Percentiles rank a stretch among this genome's conserved stretches.
phyloP scores from a whole-genome alignment of 179 eudicot species.

The Heliamphora pulchella region DNA sequence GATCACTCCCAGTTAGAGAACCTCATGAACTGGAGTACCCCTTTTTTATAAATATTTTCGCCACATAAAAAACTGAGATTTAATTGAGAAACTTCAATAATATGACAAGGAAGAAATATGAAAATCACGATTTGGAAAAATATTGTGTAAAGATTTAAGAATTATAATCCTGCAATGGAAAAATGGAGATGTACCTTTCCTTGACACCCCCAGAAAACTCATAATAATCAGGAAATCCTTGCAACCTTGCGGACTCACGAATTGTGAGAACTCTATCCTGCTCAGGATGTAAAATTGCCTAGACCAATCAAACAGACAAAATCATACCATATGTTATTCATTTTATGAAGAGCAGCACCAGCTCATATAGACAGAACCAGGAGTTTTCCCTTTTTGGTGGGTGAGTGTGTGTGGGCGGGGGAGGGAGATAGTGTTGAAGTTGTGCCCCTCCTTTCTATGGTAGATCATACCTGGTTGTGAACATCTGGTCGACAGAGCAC shows the following conservation, averaged over 20 bases:
- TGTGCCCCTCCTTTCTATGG: neutral
- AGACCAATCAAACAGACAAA: neutral
- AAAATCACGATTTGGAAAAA: neutral
- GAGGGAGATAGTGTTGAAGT: neutral
- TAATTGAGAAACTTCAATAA: too few relatives aligned
- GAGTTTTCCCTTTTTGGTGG: too few relatives aligned
- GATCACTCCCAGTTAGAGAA: too few relatives aligned
- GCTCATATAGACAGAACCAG: too few relatives aligned
- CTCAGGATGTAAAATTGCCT: slow-evolving; percentile 52
- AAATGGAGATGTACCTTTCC: slow-evolving; percentile 31
- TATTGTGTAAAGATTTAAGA: neutral
- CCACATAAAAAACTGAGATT: neutral
- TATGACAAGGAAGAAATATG: neutral
- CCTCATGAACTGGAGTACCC: too few relatives aligned
- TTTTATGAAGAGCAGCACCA: too few relatives aligned
- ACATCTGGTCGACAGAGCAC: slow-evolving; percentile 40
- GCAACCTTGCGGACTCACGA: slow-evolving; percentile 53
- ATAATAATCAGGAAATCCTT: slow-evolving; percentile 57
- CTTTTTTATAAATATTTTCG: too few relatives aligned
- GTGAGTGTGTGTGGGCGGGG: too few relatives aligned
- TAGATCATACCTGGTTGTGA: slow-evolving; percentile 37
- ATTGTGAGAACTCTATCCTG: slow-evolving; percentile 57
- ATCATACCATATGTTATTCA: too few relatives aligned
- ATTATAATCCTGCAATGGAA: neutral
- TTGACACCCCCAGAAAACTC: slow-evolving; percentile 43